Conservation (phyloP, 306 rosid genomes). For the Dalbergia cultrata region DNA sequence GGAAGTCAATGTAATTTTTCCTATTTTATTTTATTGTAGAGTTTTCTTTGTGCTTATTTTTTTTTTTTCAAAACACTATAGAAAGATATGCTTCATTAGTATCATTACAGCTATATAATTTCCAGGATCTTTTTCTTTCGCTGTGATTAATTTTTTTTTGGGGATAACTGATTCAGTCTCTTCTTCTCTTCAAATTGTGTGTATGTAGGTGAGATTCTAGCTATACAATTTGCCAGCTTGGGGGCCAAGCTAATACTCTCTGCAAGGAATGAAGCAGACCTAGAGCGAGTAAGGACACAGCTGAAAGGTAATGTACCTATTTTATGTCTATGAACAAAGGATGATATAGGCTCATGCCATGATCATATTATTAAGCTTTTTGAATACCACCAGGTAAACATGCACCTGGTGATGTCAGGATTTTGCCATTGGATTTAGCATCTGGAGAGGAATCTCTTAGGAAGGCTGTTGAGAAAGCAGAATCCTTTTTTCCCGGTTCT, state of each 20-base stretch:
- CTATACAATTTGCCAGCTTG: constrained; percentile 84
- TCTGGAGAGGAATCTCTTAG: constrained; percentile 82
- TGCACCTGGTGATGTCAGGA: constrained; percentile 76
- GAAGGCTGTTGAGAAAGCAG: constrained; percentile 80
- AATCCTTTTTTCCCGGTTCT: constrained; percentile 68
- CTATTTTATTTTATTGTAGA: constrained; percentile 16
- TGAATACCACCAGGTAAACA: constrained; percentile 68
- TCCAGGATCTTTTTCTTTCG: constrained; percentile 23
- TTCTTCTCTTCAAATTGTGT: constrained; percentile 24
- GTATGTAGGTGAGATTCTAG: constrained; percentile 82
- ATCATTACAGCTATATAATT: constrained; percentile 12
- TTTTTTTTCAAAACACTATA: background rate
- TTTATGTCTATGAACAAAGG: constrained; percentile 6
- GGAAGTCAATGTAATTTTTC: too few relatives aligned
- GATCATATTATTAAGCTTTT: constrained; percentile 38
- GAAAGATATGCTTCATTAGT: background rate
- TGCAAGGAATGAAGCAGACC: constrained; percentile 86
- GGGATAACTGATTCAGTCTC: background rate
- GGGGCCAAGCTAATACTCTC: constrained; percentile 95
- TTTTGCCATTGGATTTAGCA: constrained; percentile 82
- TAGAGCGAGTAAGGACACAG: constrained; percentile 75
- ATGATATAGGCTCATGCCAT: constrained; percentile 7
- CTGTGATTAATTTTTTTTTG: constrained; percentile 32
- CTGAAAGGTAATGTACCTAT: constrained; percentile 64
- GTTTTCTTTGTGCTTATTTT: background rate